These are phyloP conservation scores for Fusarium sterilihyphosum DNA, from an alignment of 2,329 filamentous ascomycete genomes.

Conservation along the genomic window DNA sequence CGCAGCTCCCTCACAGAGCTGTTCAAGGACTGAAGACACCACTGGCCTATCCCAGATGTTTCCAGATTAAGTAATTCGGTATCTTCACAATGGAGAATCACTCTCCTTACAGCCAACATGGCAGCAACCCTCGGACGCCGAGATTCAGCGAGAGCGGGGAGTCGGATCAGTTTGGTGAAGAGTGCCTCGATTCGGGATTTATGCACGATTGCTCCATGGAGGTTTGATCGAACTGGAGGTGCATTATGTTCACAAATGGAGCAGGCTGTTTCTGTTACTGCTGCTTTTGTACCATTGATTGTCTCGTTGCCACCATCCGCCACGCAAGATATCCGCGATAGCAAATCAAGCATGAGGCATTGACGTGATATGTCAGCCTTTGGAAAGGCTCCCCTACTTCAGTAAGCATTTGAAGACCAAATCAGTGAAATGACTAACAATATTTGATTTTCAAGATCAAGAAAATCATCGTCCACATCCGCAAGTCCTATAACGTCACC, in stretches of 20 bases:
- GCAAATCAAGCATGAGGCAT: conserved; percentile 61
- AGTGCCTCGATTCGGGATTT: conserved; percentile 55
- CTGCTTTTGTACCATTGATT: not conserved
- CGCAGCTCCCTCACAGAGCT: conserved; percentile 88
- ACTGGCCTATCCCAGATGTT: conserved; percentile 75
- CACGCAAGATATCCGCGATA: conserved; percentile 61
- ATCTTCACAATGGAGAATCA: conserved; percentile 73
- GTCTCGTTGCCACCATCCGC: conserved; percentile 11
- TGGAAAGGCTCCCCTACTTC: conserved; percentile 53
- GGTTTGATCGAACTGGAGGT: not conserved
- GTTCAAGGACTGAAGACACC: conserved; percentile 82
- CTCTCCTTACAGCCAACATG: conserved; percentile 75
- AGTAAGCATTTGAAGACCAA: conserved; percentile 30
- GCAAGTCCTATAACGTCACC: conserved; percentile 45
- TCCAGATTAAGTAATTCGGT: conserved; percentile 72
- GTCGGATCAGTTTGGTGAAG: conserved; percentile 59
- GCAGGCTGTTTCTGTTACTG: conserved; percentile 26
- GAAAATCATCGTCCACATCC: conserved; percentile 37
- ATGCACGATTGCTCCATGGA: conserved; percentile 11
- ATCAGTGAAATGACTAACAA: conserved; percentile 55
- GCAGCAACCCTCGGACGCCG: conserved; percentile 73
- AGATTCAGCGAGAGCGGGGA: conserved; percentile 60
- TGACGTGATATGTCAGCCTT: conserved; percentile 59
- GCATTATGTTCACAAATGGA: conserved; percentile 40
- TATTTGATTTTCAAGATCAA: conserved; percentile 50